phyloP scores from a whole-genome alignment of 2,329 filamentous ascomycete genomes.

The Ophiostoma pallidulum region DNA sequence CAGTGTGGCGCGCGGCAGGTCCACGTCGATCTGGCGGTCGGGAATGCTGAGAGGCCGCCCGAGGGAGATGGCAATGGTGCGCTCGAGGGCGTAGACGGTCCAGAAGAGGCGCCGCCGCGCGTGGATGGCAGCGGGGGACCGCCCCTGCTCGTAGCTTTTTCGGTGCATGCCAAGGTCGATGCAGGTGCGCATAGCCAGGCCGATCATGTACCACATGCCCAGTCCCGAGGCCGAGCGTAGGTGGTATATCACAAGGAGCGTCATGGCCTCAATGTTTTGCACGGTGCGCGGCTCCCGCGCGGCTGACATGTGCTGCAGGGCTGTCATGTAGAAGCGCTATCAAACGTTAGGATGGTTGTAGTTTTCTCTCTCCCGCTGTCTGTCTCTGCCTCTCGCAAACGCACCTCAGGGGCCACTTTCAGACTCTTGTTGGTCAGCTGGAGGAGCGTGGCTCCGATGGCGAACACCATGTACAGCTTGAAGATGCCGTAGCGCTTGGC shows the following conservation, averaged over 20 bases:
- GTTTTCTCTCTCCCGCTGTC: background rate
- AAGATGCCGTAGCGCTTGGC: slow-evolving; percentile 35
- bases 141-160: slow-evolving; percentile 4
- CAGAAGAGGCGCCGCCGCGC: slow-evolving; percentile 40
- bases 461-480: slow-evolving; percentile 42
- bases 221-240: slow-evolving; percentile 39
- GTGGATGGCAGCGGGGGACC: slow-evolving; percentile 16
- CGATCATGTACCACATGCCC: slow-evolving; percentile 46
- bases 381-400: background rate
- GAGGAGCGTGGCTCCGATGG: slow-evolving; percentile 35
- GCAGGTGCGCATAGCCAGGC: slow-evolving; percentile 42
- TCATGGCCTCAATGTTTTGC: slow-evolving; percentile 44
- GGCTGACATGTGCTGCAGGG: slow-evolving; percentile 38
- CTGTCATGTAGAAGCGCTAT: slow-evolving; percentile 35
- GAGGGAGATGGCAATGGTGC: slow-evolving; percentile 40
- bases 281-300: slow-evolving; percentile 39
- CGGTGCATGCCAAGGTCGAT: slow-evolving; percentile 41
- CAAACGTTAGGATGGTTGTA: background rate
- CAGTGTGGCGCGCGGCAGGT: slow-evolving; percentile 26
- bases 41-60: slow-evolving; percentile 41
- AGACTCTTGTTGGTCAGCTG: slow-evolving; percentile 2
- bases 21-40: slow-evolving; percentile 41
- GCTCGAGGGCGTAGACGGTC: slow-evolving; percentile 41
- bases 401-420: slow-evolving; percentile 24
- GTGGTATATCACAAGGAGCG: slow-evolving; percentile 41